Conservation (phyloP, 1,139 yeast genomes). For the Yamadazyma sp. region DNA sequence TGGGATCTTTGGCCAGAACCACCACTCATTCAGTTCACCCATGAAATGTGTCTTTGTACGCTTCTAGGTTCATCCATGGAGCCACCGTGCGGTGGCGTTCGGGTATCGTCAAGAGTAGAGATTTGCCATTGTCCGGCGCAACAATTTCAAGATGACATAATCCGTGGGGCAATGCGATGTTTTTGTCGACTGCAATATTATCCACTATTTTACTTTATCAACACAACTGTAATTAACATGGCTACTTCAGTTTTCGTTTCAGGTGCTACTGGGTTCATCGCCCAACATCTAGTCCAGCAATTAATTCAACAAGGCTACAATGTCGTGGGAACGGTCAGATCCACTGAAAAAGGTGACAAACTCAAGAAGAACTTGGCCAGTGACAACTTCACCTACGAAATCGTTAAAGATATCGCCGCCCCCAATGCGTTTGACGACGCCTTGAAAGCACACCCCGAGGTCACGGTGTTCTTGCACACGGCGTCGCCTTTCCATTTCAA, state of each 20-base stretch:
- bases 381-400: slow-evolving; percentile 39
- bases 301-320: slow-evolving; percentile 40
- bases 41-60: too few relatives aligned
- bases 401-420: slow-evolving; percentile 52
- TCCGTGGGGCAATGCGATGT: too few relatives aligned
- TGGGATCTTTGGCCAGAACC: too few relatives aligned
- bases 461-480: slow-evolving; percentile 55
- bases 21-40: too few relatives aligned
- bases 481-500: slow-evolving; percentile 28
- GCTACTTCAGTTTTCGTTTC: slow-evolving; percentile 27
- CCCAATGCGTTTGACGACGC: slow-evolving; percentile 54
- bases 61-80: too few relatives aligned
- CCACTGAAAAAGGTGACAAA: slow-evolving; percentile 49
- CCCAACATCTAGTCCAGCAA: slow-evolving; percentile 30
- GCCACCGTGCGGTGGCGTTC: too few relatives aligned
- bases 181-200: neutral
- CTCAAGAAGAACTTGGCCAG: slow-evolving; percentile 32
- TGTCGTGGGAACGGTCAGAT: slow-evolving; percentile 63
- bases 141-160: too few relatives aligned
- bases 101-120: too few relatives aligned
- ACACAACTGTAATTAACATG: too few relatives aligned
- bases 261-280: slow-evolving; percentile 41
- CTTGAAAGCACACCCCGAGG: slow-evolving; percentile 47
- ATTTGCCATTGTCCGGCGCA: too few relatives aligned
- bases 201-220: neutral